These are phyloP conservation scores for Wakefieldia striispora DNA, from an alignment of 768 basidiomycete species.

Conservation along the genomic window DNA sequence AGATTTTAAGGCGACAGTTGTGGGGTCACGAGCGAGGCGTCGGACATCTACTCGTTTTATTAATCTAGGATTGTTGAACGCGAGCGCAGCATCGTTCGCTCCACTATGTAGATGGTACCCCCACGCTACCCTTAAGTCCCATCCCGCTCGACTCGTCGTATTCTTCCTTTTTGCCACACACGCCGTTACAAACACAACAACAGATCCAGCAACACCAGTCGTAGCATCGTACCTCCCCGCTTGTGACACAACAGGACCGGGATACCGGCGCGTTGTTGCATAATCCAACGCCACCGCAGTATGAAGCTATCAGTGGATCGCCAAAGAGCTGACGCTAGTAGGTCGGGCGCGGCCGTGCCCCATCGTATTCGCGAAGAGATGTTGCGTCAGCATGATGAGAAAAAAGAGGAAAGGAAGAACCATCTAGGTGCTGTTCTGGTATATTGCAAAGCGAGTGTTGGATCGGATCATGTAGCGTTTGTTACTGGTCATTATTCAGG, in stretches of 20 bases:
- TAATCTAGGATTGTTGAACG: conserved; percentile 53
- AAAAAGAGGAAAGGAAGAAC: too few species aligned
- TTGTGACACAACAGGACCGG: not conserved
- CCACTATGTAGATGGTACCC: conserved; percentile 37
- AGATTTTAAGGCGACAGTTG: too few species aligned
- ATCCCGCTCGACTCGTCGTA: conserved; percentile 11
- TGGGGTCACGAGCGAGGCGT: too few species aligned
- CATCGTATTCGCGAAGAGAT: too few species aligned
- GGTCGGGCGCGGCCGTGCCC: not conserved
- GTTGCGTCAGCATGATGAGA: too few species aligned
- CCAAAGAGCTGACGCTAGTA: conserved; percentile 12
- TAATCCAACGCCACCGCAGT: conserved; percentile 12
- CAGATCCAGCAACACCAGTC: conserved; percentile 17
- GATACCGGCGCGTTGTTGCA: conserved; percentile 5
- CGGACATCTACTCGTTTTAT: not conserved
- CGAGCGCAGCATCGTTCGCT: conserved; percentile 33
- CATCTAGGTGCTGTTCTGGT: too few species aligned
- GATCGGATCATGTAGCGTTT: too few species aligned
- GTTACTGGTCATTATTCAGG: too few species aligned
- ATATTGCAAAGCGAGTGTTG: too few species aligned
- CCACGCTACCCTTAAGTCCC: conserved; percentile 29
- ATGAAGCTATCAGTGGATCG: conserved; percentile 11
- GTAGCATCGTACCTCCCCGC: conserved; percentile 1
- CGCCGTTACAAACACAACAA: conserved; percentile 18
- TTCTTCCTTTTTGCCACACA: conserved; percentile 8